phyloP scores from a whole-genome alignment of 345 rosid species.

The Eucalyptus curtisii region DNA sequence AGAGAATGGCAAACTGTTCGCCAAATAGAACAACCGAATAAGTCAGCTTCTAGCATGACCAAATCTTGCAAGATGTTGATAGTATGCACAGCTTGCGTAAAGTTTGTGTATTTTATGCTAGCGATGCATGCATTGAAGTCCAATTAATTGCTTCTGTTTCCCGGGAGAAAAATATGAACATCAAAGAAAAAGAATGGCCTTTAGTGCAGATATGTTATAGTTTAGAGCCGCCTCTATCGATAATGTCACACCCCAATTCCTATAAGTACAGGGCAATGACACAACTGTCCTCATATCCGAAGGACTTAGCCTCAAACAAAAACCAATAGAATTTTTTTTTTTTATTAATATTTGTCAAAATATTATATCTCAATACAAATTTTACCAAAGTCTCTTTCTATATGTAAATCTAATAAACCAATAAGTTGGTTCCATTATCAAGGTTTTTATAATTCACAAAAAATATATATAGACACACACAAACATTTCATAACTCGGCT shows the following conservation, averaged over 20 bases:
- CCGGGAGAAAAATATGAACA: background rate
- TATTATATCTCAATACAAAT: too few species aligned
- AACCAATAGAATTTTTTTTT: too few species aligned
- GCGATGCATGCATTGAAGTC: background rate
- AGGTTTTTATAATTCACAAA: background rate
- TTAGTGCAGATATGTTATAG: background rate
- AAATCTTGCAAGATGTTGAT: background rate
- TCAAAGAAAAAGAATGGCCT: background rate
- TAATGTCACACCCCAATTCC: background rate
- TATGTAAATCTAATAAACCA: background rate
- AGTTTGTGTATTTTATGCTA: background rate
- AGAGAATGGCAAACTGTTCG: background rate
- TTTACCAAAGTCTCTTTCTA: background rate
- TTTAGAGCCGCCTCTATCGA: background rate
- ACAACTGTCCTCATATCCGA: fast-evolving
- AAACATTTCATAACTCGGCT: background rate
- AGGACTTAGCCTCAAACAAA: background rate
- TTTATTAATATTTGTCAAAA: background rate
- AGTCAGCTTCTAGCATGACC: background rate
- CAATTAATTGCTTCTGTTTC: background rate
- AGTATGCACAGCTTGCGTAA: background rate
- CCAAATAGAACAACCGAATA: background rate
- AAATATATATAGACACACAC: background rate
- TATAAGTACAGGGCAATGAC: background rate
- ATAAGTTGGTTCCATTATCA: background rate